A percentile compares a stretch with the other conserved stretches of the same genome.
phyloP scores from a whole-genome alignment of 2,329 filamentous ascomycete species.

The Fusarium sp. region DNA sequence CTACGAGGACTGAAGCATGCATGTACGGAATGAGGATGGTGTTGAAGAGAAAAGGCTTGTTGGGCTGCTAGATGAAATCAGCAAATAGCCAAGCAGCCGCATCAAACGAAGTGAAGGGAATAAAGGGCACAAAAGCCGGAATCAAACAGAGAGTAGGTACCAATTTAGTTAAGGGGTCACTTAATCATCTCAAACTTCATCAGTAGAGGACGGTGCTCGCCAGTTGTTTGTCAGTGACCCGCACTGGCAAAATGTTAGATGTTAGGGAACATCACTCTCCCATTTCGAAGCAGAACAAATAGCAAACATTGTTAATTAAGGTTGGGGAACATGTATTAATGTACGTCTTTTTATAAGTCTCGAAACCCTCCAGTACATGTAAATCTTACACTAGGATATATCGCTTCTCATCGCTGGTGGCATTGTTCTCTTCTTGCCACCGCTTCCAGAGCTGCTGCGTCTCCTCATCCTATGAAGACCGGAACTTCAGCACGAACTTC shows the following conservation, averaged over 20 bases:
- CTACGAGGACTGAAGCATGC: not conserved
- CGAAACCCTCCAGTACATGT: conserved; percentile 5
- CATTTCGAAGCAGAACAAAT: not conserved
- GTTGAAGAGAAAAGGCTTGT: not conserved
- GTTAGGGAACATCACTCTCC: not conserved
- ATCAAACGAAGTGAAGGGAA: not conserved
- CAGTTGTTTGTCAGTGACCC: conserved; percentile 13
- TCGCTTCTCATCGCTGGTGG: conserved; percentile 31
- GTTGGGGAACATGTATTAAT: not conserved
- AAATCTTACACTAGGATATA: conserved; percentile 35
- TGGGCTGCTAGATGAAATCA: not conserved
- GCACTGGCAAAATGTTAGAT: conserved; percentile 1
- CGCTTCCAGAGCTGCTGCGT: conserved; percentile 41
- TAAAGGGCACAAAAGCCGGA: conserved; percentile 6
- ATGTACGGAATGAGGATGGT: not conserved
- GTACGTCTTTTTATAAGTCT: conserved; percentile 1
- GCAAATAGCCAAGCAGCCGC: conserved; percentile 4
- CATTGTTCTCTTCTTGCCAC: conserved; percentile 30
- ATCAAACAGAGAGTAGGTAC: not conserved
- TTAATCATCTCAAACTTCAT: not conserved
- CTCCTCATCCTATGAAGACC: conserved; percentile 50
- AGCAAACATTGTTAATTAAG: conserved; percentile 6
- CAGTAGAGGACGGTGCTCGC: not conserved
- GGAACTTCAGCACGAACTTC: conserved; percentile 50
- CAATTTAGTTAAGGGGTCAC: not conserved